A percentile compares a stretch with the other conserved stretches of the same genome.
phyloP scores from a whole-genome alignment of 1,284 basidiomycete genomes.

The Ustilago tritici region DNA sequence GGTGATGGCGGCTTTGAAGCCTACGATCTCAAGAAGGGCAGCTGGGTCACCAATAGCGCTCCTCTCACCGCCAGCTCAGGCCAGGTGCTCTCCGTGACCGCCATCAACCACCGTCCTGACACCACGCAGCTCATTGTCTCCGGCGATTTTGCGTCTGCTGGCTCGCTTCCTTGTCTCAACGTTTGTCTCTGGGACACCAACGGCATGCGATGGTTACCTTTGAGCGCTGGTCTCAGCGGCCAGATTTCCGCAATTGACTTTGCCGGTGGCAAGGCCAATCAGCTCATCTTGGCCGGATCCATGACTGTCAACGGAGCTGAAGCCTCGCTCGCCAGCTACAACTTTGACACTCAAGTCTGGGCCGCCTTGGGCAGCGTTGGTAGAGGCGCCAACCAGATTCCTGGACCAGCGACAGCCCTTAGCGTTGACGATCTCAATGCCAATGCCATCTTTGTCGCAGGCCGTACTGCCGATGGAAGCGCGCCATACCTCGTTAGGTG shows the following conservation, averaged over 20 bases:
- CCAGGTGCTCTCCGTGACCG: conserved; percentile 77
- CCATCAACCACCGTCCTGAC: conserved; percentile 78
- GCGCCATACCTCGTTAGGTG: conserved; percentile 58
- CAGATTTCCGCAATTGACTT: conserved; percentile 83
- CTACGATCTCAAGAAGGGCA: conserved; percentile 54
- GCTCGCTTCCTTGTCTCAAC: conserved; percentile 79
- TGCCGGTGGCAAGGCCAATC: conserved; percentile 71
- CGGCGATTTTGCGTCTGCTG: conserved; percentile 85
- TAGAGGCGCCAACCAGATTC: conserved; percentile 74
- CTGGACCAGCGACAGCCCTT: conserved; percentile 89
- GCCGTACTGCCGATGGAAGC: conserved; percentile 71
- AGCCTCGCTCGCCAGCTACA: conserved; percentile 80
- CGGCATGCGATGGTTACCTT: conserved; percentile 80
- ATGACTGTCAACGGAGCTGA: conserved; percentile 77
- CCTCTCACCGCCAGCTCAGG: conserved; percentile 39
- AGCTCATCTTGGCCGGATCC: conserved; percentile 74
- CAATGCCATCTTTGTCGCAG: conserved; percentile 89
- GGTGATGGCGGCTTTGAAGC: conserved; percentile 62
- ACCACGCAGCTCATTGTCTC: conserved; percentile 81
- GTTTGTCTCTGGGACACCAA: conserved; percentile 82
- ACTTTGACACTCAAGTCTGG: conserved; percentile 75
- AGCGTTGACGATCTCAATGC: conserved; percentile 84
- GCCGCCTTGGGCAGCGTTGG: conserved; percentile 80
- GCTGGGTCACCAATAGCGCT: conserved; percentile 55
- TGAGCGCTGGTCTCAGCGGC: conserved; percentile 86